Base-by-base conservation (phyloP, 345 rosid species). In the Physaria fendleri region DNA sequence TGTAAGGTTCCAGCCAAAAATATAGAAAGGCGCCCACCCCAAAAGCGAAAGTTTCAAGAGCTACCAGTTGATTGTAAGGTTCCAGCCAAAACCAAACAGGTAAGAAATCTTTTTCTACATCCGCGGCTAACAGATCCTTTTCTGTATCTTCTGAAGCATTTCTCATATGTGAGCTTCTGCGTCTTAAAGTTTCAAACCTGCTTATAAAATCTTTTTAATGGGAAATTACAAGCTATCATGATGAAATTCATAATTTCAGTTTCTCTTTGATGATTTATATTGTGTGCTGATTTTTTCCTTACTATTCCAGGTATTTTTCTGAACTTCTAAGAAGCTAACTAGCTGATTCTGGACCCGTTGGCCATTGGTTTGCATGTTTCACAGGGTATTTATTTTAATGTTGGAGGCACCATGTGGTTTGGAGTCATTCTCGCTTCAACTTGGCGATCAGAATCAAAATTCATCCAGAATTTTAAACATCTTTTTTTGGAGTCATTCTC, bases 241-340 rank as follows among this genome's bases (percentile, higher is more conserved):
- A 3, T 38, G n/a, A 25, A 33, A 27, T 65, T 28, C 5, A n/a
- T n/a, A n/a, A n/a, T 27, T 66, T 56, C 12, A 38, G 27, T 66
- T 47, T 39, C n/a, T 34, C 4, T 34, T 23, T 24, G 14, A 45
- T 38, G 38, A 4, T 33, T 38, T 56, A 7, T 52, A 18, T 64
- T 38, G 14, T 47, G 30, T 62, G 55, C 91, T 90, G 83, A 90
- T 83, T 66, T 72, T 45, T 39, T 51, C 79, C 82, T 78, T 81
- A 64, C 69, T 75, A 77, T 91, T 88, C 98, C 98, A 88, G 98
- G 96, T 91, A 91, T 82, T 85, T 85, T 78, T 84, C 88, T 91
- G 92, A 92, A 83, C 87, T 81, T 80, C 95, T 90, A 80, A 73
- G 96, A 81, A 81, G 95, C 82, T 85, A 88, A 85, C 81, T 78